Evolutionary conservation across 805 yeast species (phyloP).

Genomic region (Myxozyma nipponensis): DNA sequence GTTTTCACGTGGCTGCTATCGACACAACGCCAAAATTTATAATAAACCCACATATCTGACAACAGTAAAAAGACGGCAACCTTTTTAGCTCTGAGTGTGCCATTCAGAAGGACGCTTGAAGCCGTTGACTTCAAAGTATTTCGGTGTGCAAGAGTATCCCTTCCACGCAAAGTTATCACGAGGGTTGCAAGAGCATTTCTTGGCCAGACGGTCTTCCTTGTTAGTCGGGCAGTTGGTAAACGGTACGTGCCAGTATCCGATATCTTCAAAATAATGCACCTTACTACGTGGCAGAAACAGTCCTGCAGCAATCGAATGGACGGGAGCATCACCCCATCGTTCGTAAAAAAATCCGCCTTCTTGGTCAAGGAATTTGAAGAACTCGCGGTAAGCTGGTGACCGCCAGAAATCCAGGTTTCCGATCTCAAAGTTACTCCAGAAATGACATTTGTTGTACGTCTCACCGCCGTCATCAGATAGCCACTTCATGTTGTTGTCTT

Average conservation of each 20-base stretch:
- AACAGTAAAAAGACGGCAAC: background rate
- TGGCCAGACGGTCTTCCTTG: conserved; percentile 47
- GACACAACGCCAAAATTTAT: background rate
- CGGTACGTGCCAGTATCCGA: conserved; percentile 57
- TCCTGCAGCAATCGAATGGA: conserved; percentile 62
- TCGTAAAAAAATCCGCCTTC: conserved; percentile 70
- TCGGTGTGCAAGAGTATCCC: conserved; percentile 42
- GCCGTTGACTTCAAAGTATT: conserved; percentile 35
- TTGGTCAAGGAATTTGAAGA: conserved; percentile 54
- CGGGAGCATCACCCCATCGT: conserved; percentile 78
- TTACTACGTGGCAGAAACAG: conserved; percentile 49
- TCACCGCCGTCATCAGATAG: conserved; percentile 66
- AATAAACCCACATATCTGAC: no score
- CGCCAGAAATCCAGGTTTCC: conserved; percentile 59
- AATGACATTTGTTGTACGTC: conserved; percentile 70
- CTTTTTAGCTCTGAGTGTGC: conserved; percentile 22
- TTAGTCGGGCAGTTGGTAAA: conserved; percentile 57
- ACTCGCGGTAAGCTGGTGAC: conserved; percentile 49
- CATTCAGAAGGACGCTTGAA: conserved; percentile 27
- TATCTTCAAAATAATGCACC: conserved; percentile 57
- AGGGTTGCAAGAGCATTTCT: conserved; percentile 58
- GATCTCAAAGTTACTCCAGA: conserved; percentile 75
- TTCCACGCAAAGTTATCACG: conserved; percentile 39
- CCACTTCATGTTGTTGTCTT: conserved; percentile 64
- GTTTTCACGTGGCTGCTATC: background rate